Evolutionary conservation across 2,329 filamentous ascomycete species (phyloP), one percentile per base, ranked within the genome.

Genomic region (Colletotrichum costaricense): DNA sequence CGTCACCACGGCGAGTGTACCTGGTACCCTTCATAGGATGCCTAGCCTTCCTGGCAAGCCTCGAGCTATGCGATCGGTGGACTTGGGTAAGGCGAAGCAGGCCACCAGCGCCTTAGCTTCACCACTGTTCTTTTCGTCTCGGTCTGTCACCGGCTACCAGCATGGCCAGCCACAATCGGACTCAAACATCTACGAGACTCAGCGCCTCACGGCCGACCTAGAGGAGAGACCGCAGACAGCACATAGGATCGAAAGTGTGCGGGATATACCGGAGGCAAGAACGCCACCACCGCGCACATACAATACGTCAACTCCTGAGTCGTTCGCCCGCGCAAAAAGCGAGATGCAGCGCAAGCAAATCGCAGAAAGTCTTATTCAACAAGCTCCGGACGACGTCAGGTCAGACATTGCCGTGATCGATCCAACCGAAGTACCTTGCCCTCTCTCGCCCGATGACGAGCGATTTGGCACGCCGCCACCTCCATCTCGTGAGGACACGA

Each of bases 1-100:
- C 4, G 77, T 94, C 30, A 93, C 88, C 79, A 90, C 87, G 4
- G 87, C 91, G 1, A 84, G 88, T 26, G 93, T 89, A 1, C 87
- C 91, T 4, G 93, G 93, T 70, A 91, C 79, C 80, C 86, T 86
- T 76, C 91, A 86, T 77, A 84, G 80, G 80, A 62, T 49, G 35
- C 73, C 63, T 74, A 76, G 59, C 46, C 33, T 49, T 38, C 74
- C 63, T 74, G 75, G 59, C 46, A 67, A 79, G 76, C 86, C 81
- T 9, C 86, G 86, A 12, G 84, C 88, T 19, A 83, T 87, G 60
- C 82, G 84, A 38, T 88, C 88, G 0, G 79, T 84, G 6, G 86
- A 87, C 42, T 73, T 84, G 4, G 80, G 79, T 35, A 80, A 78
- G 58, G 75, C 77, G 14, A 77, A 77, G 46, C 78, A 76, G 19